These are phyloP conservation scores for Marchantia paleacea DNA, from an alignment of 225 moss, liverwort and hornwort genomes.

Conservation along the genomic window DNA sequence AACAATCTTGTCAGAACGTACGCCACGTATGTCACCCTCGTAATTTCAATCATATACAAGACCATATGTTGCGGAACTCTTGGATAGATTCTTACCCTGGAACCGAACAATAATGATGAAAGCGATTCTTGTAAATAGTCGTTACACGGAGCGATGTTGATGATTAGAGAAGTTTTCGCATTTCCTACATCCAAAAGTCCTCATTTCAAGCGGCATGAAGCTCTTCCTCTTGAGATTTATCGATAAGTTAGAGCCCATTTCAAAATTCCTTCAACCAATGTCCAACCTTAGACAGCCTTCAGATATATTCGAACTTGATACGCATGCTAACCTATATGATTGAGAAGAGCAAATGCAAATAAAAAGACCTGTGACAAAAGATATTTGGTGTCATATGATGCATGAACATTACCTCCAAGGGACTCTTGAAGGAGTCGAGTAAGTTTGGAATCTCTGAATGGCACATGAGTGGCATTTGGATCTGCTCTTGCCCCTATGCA, in stretches of 20 bases:
- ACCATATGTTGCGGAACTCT: background rate
- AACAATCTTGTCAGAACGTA: background rate
- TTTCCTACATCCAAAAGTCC: conserved; percentile 47
- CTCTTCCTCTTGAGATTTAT: background rate
- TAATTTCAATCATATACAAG: background rate
- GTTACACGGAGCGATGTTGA: conserved; percentile 80
- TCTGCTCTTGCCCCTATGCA: conserved; percentile 84
- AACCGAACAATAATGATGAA: conserved; percentile 79
- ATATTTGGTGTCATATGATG: no score
- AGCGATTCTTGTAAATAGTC: conserved; percentile 77
- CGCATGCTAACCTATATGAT: no score
- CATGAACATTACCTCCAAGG: conserved; percentile 55
- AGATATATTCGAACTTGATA: no score
- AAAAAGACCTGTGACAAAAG: no score
- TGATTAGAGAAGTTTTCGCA: conserved; percentile 82
- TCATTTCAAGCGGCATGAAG: background rate
- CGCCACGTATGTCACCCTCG: no score
- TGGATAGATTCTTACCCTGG: conserved; percentile 42
- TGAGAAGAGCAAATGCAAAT: no score
- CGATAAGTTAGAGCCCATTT: no score
- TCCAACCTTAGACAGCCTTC: no score
- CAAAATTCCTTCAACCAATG: no score
- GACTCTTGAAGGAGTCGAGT: conserved; percentile 92
- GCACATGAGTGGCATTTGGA: conserved; percentile 73
- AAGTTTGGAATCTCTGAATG: conserved; percentile 87